phyloP scores from a whole-genome alignment of 768 basidiomycete species.

The Peribolospora kevripleyi region DNA sequence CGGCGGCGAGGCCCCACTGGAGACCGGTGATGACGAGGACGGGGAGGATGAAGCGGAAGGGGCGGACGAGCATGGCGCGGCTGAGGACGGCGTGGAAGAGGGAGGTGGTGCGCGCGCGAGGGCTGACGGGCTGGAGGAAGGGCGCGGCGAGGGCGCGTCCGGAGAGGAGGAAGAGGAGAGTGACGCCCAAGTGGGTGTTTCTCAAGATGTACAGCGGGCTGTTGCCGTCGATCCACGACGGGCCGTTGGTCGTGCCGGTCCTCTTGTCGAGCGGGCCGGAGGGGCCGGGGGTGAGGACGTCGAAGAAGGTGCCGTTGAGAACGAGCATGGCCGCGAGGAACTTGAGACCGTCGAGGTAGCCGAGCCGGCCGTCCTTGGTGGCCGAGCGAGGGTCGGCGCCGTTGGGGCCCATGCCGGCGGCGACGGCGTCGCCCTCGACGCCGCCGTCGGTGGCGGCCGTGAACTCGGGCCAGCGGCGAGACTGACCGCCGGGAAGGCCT shows the following conservation, averaged over 20 bases:
- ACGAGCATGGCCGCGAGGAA: constrained; percentile 11
- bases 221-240: constrained; percentile 13
- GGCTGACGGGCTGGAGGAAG: constrained; percentile 13
- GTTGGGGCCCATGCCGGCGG: too few species aligned
- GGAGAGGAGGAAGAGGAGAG: constrained; percentile 14
- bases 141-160: constrained; percentile 15
- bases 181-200: constrained; percentile 14
- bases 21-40: constrained; percentile 14
- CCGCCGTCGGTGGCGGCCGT: too few species aligned
- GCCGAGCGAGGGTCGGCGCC: too few species aligned
- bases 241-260: constrained; percentile 1
- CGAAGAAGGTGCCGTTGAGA: constrained; percentile 16
- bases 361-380: constrained; percentile 12
- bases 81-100: constrained; percentile 15
- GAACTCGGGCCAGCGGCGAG: too few species aligned
- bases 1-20: constrained; percentile 15
- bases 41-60: constrained; percentile 17
- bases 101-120: constrained; percentile 14
- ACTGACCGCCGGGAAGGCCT: too few species aligned
- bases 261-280: too few species aligned
- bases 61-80: constrained; percentile 14
- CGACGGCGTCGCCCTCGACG: too few species aligned
- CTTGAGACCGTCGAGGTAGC: constrained; percentile 14
- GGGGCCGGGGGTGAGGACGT: constrained; percentile 7
- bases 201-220: constrained; percentile 14